Conservation (phyloP, 192 early-diverging fungal genomes). For the Entophlyctis luteolus region DNA sequence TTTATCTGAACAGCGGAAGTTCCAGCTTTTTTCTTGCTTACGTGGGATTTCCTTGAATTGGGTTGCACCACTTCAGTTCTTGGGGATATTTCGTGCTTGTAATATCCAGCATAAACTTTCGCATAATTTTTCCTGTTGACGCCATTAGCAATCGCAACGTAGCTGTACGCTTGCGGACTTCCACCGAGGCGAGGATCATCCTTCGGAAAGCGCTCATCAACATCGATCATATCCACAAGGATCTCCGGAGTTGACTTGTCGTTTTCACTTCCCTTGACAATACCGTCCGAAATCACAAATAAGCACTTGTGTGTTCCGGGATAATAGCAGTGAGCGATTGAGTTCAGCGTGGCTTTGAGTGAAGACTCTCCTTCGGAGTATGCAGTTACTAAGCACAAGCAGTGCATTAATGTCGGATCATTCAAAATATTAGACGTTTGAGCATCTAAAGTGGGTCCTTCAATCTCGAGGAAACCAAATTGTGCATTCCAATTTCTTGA, state of each 20-base stretch:
- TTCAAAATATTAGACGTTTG: conserved; percentile 35
- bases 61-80: background rate
- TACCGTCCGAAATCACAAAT: conserved; percentile 84
- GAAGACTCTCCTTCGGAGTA: conserved; percentile 86
- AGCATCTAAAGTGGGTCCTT: conserved; percentile 28
- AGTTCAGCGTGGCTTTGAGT: conserved; percentile 77
- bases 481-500: conserved; percentile 22
- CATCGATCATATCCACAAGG: conserved; percentile 71
- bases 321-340: conserved; percentile 76
- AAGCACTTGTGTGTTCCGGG: conserved; percentile 81
- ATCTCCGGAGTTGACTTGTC: conserved; percentile 77
- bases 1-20: conserved; percentile 6
- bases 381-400: conserved; percentile 75
- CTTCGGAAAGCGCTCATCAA: conserved; percentile 41
- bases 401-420: conserved; percentile 46
- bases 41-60: conserved; percentile 16
- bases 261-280: conserved; percentile 84
- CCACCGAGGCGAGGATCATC: conserved; percentile 40
- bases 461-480: conserved; percentile 37
- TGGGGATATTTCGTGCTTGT: conserved; percentile 37
- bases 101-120: conserved; percentile 88
- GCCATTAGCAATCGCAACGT: conserved; percentile 89
- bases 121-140: conserved; percentile 89
- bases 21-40: background rate
- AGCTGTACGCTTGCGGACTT: conserved; percentile 67